Evolutionary conservation across 2,329 filamentous ascomycete species (phyloP).

Genomic region (Trichoderma oligosporum): DNA sequence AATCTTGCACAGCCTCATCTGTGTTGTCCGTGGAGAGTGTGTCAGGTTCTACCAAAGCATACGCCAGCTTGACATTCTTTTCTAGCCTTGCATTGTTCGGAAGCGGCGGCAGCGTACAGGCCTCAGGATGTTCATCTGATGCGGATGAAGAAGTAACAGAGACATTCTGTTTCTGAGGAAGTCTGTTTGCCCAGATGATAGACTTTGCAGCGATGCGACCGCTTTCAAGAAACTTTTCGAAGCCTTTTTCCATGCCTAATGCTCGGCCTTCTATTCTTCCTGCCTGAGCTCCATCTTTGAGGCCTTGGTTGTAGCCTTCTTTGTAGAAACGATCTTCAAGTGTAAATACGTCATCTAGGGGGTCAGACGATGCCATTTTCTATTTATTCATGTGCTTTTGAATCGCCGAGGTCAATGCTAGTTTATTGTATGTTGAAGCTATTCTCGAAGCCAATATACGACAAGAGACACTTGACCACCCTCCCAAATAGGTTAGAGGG

Average conservation of each 20-base stretch:
- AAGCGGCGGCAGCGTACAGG: constrained; percentile 40
- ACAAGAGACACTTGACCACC: constrained; percentile 11
- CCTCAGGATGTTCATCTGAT: constrained; percentile 6
- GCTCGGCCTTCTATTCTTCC: constrained; percentile 85
- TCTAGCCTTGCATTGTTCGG: constrained; percentile 61
- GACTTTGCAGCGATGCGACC: constrained; percentile 75
- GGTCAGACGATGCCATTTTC: constrained; percentile 41
- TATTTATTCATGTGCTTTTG: background rate
- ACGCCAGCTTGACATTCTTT: constrained; percentile 72
- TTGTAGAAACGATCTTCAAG: constrained; percentile 71
- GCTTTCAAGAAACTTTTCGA: constrained; percentile 83
- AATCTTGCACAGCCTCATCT: constrained; percentile 85
- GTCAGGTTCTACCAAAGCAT: constrained; percentile 73
- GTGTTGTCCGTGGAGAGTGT: constrained; percentile 77
- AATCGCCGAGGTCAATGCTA: too few relatives aligned
- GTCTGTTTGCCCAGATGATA: constrained; percentile 76
- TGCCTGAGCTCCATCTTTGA: constrained; percentile 68
- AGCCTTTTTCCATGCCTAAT: constrained; percentile 88
- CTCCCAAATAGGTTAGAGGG: constrained; percentile 3
- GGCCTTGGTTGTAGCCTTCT: constrained; percentile 73
- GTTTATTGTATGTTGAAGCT: background rate
- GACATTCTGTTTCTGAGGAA: constrained; percentile 34
- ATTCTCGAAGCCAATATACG: too few relatives aligned
- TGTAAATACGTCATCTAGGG: constrained; percentile 55
- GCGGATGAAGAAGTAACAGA: too few relatives aligned